Base-by-base conservation (phyloP, 2,329 filamentous ascomycete species). In the Exophiala calicioides region DNA sequence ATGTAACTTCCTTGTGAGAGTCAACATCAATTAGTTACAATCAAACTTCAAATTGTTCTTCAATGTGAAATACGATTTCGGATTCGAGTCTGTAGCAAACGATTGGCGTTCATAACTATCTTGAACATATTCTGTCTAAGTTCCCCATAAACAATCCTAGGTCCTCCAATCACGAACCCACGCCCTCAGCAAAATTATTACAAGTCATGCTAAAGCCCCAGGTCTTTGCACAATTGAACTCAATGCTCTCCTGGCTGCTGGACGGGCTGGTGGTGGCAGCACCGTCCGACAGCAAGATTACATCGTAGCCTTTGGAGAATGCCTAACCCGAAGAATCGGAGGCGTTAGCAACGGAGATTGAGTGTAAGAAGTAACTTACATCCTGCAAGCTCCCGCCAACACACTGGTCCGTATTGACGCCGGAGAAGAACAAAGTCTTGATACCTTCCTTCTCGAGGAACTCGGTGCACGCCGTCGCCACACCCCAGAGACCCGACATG, bases 371-470 rank as follows among this genome's bases (percentile, higher is more conserved):
- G n/a, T 10, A 10, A 51, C 52, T 52, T 44, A 55, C 52, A 64
- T 83, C 78, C 37, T 70, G 67, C 47, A 81, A 62, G 10, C 77
- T 81, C 1, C 77, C 76, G 16, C 75, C 68, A 5, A 83, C 79
- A 58, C 79, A 56, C 20, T 56, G 52, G 62, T 83, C 79, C 2
- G 79, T 81, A 57, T 83, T 82, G 9, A 81, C 79, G 0, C 80
- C 79, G 1, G 75, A 65, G 52, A 82, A 81, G 15, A 83, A 57
- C 33, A 82, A 58, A 4, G 77, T 81, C 33, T 54, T 70, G 47
- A 70, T 71, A 0, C 66, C 65, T 36, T 68, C 53, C 30, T 62
- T 47, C 37, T 67, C 58, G 39, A 81, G 60, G 29, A 67, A 71
- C 29, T 63, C 61, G 43, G 69, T 70, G 34, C 77, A 64, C 5